Conservation (phyloP, 805 yeast species). For the Danielozyma ontarioensis region DNA sequence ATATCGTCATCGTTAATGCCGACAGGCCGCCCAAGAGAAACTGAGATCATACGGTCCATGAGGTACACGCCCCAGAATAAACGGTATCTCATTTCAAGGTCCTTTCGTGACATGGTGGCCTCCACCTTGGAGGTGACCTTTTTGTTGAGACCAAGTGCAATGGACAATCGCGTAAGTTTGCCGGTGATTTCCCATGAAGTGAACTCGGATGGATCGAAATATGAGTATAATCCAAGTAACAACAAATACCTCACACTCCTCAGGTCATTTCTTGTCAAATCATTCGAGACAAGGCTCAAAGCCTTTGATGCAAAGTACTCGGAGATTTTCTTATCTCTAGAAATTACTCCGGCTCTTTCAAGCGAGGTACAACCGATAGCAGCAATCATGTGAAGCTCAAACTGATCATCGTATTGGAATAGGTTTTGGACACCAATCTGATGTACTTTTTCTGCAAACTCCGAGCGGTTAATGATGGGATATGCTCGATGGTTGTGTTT, state of each 20-base stretch:
- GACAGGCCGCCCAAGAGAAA: not conserved
- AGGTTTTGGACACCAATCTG: slow-evolving; percentile 15
- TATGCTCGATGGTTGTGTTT: slow-evolving; percentile 40
- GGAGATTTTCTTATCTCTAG: slow-evolving; percentile 25
- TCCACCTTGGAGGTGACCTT: slow-evolving; percentile 14
- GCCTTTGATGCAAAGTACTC: slow-evolving; percentile 39
- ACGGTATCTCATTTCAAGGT: slow-evolving; percentile 28
- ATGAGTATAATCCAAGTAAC: slow-evolving; percentile 45
- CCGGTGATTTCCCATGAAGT: slow-evolving; percentile 52
- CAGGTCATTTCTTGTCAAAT: slow-evolving; percentile 33
- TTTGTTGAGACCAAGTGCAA: slow-evolving; percentile 45
- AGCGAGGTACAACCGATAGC: slow-evolving; percentile 52
- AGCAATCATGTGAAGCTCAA: slow-evolving; percentile 46
- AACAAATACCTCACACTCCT: slow-evolving; percentile 38
- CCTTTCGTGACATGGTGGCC: slow-evolving; percentile 7
- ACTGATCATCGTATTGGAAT: slow-evolving; percentile 18
- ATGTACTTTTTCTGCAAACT: slow-evolving; percentile 26
- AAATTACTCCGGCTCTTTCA: slow-evolving; percentile 14
- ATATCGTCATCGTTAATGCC: slow-evolving; percentile 1
- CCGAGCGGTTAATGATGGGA: slow-evolving; percentile 38
- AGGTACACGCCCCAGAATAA: not conserved
- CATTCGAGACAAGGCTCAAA: slow-evolving; percentile 31
- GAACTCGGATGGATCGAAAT: slow-evolving; percentile 45
- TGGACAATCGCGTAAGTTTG: slow-evolving; percentile 37
- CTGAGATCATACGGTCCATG: slow-evolving; percentile 1